Base-by-base conservation (phyloP, 139 green algal species). In the Chlamydomonas schloesseri region DNA sequence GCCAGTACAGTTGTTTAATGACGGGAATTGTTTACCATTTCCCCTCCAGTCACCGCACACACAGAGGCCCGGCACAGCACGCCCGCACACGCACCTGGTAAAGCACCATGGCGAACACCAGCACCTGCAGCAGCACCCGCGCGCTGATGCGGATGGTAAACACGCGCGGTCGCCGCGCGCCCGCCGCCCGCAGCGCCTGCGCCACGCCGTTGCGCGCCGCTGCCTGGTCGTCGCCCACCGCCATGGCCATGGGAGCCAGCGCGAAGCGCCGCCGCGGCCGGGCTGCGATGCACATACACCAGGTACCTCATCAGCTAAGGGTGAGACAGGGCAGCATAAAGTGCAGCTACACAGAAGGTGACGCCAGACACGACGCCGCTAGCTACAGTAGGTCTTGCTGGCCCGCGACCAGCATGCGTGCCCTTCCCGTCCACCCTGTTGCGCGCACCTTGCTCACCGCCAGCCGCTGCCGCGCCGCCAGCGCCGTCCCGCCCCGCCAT, bases 51-150 rank as follows among this genome's bases (percentile, higher is more conserved):
- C n/a, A n/a, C n/a, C n/a, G n/a, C n/a, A n/a, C n/a, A n/a, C n/a
- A n/a, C n/a, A n/a, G n/a, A n/a, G n/a, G n/a, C n/a, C n/a, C n/a
- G n/a, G n/a, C n/a, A n/a, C n/a, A n/a, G n/a, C n/a, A n/a, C n/a
- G n/a, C n/a, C n/a, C n/a, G n/a, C n/a, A n/a, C 36, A 15, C 86
- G 24, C 50, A 92, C 90, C 88, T 95, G 94, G 71, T 95, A 95
- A 36, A 96, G 74, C 21, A 97, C 81, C 62, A 96, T 68, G 28
- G 75, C 79, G 64, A 96, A 89, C 53, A 97, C 91, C 68, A 91
- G 71, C 71, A 93, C 55, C 89, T 97, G 94, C 75, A 97, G 89
- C 81, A 96, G 73, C 29, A 81, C 86, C 20, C 94, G 93, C 84
- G 94, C 80, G 89, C 90, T 94, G 71, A 97, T 90, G 24, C 90